Base-by-base conservation (phyloP, 2,329 filamentous ascomycete species). In the Cercospora canescens region DNA sequence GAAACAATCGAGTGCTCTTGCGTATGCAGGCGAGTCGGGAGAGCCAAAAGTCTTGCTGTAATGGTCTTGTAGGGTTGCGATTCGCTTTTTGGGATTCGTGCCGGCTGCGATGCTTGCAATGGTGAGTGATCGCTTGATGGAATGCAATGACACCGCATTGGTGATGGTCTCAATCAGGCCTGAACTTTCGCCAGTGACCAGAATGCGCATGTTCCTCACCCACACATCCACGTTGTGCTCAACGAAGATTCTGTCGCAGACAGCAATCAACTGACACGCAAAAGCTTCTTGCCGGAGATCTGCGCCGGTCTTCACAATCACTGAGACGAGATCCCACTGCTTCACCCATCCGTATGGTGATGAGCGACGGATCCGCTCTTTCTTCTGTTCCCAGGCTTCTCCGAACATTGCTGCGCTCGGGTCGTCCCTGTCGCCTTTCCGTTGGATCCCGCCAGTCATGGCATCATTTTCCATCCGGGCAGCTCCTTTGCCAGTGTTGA, bases 391-490 rank as follows among this genome's bases (percentile, higher is more conserved):
- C 92, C 92, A 95, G 21, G 92, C 92, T 79, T 95, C 92, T 65
- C 92, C 92, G 78, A 95, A 94, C 5, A 92, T 92, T 9, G 92
- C 92, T 37, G 92, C 92, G 73, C 91, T 94, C 48, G 92, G 92
- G 75, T 95, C 92, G 74, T 95, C 92, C 39, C 92, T 88, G 77
- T 95, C 92, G 35, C 91, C 91, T 75, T 91, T 91, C 60, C 91
- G 87, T 75, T 91, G 90, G 14, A 95, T 88, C 62, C 92, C 92
- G 69, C 91, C 92, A 14, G 92, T 95, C 81, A 93, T 94, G 78
- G 93, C 87, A 76, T 95, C 92, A 75, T 95, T 95, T 76, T 95
- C 92, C 92, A 95, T 95, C 64, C 92, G 86, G 63, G 91, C 92
- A 61, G 90, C 88, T 65, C 92, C 92, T 9, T 91, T 91, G 65